A percentile compares a stretch with the other conserved stretches of the same genome.
Evolutionary conservation across 495 filamentous ascomycete species (phyloP).

Genomic region (Aspergillus sclerotioniger): DNA sequence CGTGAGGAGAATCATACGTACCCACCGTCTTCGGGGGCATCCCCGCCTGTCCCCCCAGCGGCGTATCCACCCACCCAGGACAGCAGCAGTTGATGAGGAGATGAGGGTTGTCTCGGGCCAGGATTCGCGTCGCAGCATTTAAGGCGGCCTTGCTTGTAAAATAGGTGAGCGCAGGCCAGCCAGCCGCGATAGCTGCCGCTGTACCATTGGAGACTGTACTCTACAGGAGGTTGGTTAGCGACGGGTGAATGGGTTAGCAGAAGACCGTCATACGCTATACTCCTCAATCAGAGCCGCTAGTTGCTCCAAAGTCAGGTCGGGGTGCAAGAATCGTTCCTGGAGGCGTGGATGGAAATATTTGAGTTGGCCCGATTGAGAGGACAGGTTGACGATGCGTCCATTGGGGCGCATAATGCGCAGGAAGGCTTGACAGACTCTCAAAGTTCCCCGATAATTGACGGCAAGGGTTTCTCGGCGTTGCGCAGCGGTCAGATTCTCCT

Average conservation of each 20-base stretch:
- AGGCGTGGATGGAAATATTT: constrained; percentile 14
- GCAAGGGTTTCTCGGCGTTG: not conserved
- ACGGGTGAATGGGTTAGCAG: not conserved
- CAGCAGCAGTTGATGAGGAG: constrained; percentile 32
- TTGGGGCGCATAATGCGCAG: constrained; percentile 15
- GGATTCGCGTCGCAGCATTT: constrained; percentile 25
- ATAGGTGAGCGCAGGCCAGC: constrained; percentile 24
- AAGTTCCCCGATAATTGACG: not conserved
- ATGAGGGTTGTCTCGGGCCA: constrained; percentile 24
- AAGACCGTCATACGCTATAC: not conserved
- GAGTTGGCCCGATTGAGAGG: constrained; percentile 20
- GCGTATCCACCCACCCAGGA: constrained; percentile 33
- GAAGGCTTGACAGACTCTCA: too few species aligned
- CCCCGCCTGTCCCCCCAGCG: too few species aligned
- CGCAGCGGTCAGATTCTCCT: not conserved
- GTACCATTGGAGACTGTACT: not conserved
- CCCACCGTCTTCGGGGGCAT: too few species aligned
- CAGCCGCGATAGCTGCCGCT: constrained; percentile 7
- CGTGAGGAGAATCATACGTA: too few species aligned
- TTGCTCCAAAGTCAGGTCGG: not conserved
- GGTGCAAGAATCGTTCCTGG: constrained; percentile 3
- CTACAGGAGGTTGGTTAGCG: not conserved
- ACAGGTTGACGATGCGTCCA: constrained; percentile 33
- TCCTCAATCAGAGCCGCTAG: not conserved
- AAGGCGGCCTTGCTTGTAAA: constrained; percentile 30